Evolutionary conservation across 345 rosid species (phyloP).

Genomic region (Camelina sativa): DNA sequence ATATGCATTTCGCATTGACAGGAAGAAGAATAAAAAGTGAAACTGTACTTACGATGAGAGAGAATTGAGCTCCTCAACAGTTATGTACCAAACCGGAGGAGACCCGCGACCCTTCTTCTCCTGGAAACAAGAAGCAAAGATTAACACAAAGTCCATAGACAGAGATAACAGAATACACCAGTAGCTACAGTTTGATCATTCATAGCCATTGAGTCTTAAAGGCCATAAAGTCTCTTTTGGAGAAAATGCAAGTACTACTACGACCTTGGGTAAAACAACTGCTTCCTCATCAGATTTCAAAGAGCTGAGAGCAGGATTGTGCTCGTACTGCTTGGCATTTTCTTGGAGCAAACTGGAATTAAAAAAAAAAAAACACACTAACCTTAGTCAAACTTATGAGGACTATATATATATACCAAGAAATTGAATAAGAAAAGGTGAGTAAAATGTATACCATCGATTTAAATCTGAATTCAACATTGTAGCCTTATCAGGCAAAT

Average conservation of each 20-base stretch:
- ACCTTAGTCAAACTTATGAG: background rate
- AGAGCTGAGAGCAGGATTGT: conserved; percentile 34
- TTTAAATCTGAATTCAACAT: conserved; percentile 51
- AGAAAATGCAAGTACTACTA: background rate
- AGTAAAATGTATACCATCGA: conserved; percentile 48
- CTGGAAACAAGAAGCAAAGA: conserved; percentile 43
- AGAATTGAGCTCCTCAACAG: conserved; percentile 71
- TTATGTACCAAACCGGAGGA: conserved; percentile 77
- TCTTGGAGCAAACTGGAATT: conserved; percentile 53
- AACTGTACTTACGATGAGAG: conserved; percentile 64
- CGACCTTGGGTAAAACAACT: conserved; percentile 66
- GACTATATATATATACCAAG: background rate
- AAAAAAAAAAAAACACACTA: conserved; percentile 18
- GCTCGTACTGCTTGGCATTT: conserved; percentile 47
- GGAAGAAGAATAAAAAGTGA: background rate
- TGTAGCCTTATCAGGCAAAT: conserved; percentile 52
- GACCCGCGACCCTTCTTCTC: conserved; percentile 81
- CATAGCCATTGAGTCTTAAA: background rate
- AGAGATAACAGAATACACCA: background rate
- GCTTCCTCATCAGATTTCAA: conserved; percentile 57
- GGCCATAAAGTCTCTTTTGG: background rate
- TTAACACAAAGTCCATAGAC: background rate
- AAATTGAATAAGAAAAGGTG: background rate
- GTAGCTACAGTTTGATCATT: background rate
- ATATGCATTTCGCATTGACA: background rate